Percentiles rank a stretch among this genome's conserved stretches.
phyloP scores from a whole-genome alignment of 169 alveolate species.

The Ichthyophthirius multifiliis region DNA sequence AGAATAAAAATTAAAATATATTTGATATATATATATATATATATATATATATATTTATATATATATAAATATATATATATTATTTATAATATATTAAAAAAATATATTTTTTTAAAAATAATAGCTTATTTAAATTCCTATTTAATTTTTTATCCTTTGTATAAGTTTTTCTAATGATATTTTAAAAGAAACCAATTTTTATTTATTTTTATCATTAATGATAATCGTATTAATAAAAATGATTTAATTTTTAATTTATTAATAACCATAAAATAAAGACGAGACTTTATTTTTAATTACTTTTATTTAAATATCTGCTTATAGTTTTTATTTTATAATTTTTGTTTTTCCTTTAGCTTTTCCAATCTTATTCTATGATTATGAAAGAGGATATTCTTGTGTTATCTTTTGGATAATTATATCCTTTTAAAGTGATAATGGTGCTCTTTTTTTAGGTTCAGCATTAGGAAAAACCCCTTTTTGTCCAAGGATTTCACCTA shows the following conservation, averaged over 20 bases:
- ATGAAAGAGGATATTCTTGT: background rate
- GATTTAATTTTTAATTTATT: background rate
- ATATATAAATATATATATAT: no score
- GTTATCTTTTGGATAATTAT: conserved; percentile 32
- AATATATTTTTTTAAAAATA: background rate
- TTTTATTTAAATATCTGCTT: background rate
- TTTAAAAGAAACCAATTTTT: no score
- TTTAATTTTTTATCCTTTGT: background rate
- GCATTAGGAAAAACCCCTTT: conserved; percentile 42
- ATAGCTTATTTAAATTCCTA: background rate
- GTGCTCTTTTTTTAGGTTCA: conserved; percentile 48
- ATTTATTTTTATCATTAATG: background rate
- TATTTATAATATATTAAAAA: no score
- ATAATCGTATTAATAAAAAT: background rate
- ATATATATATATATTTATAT: no score
- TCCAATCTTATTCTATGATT: background rate
- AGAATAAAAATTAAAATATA: no score
- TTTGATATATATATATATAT: no score
- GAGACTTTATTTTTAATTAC: background rate
- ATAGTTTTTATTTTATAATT: background rate
- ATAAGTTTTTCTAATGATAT: no score
- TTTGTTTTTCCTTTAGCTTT: background rate
- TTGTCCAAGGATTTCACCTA: conserved; percentile 55
- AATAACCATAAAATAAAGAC: background rate
- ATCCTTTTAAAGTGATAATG: conserved; percentile 54